Evolutionary conservation across 2,329 filamentous ascomycete species (phyloP).

Genomic region (Colletotrichum destructivum): DNA sequence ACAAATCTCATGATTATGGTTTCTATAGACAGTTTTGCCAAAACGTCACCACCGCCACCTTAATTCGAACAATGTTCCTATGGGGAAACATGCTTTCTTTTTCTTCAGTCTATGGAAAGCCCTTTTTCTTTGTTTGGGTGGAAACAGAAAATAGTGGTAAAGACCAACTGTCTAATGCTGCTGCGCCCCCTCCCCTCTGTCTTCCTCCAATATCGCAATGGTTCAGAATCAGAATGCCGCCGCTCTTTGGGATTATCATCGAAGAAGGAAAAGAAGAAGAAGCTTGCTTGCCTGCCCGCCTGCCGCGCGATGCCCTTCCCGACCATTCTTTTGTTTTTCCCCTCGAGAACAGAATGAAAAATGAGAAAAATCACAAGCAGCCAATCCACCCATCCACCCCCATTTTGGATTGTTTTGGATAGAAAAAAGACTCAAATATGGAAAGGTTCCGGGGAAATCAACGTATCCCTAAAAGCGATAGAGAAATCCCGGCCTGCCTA

Average conservation of each 20-base stretch:
- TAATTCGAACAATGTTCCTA: background rate
- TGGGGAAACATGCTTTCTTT: slow-evolving; percentile 19
- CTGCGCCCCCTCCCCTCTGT: background rate
- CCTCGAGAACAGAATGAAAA: slow-evolving; percentile 17
- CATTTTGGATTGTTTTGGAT: slow-evolving; percentile 18
- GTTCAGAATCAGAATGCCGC: slow-evolving; percentile 19
- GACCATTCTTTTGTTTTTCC: slow-evolving; percentile 19
- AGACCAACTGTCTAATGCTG: slow-evolving; percentile 37
- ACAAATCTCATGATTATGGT: too few relatives aligned
- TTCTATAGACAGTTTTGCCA: too few relatives aligned
- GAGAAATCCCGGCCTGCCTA: slow-evolving; percentile 19
- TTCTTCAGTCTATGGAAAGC: slow-evolving; percentile 34
- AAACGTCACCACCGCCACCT: background rate
- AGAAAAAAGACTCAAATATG: background rate
- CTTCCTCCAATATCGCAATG: slow-evolving; percentile 18
- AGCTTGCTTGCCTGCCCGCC: slow-evolving; percentile 35
- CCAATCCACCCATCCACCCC: slow-evolving; percentile 10
- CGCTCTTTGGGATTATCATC: slow-evolving; percentile 6
- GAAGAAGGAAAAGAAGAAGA: background rate
- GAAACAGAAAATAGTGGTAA: slow-evolving; percentile 22
- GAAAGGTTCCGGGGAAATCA: background rate
- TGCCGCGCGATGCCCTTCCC: slow-evolving; percentile 38
- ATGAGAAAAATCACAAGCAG: slow-evolving; percentile 35
- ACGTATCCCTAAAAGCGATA: slow-evolving; percentile 26
- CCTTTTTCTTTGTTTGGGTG: slow-evolving; percentile 9